Base-by-base conservation (phyloP, 306 rosid species). In the Cicer bijugum region DNA sequence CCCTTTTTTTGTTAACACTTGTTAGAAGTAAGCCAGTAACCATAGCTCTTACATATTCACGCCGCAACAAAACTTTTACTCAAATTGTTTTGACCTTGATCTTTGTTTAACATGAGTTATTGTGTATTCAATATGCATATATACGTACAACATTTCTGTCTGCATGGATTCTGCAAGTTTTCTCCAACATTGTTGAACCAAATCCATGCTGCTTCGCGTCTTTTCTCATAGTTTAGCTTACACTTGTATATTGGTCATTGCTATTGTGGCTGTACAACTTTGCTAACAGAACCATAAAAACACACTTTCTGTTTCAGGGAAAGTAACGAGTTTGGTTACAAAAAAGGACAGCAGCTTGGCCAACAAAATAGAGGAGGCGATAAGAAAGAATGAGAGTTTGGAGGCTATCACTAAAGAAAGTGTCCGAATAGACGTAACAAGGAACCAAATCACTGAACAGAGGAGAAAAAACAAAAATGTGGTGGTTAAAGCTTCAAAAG, bases 271-370 rank as follows among this genome's bases (percentile, higher is more conserved):
- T 35, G 9, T 38, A 15, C 48, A 60, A 17, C 48, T 37, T 40
- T 58, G 60, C 50, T 20, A 2, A 7, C 53, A 55, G 46, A 72
- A 43, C 72, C n/a, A 15, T 35, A 71, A 56, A 75, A 69, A 75
- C 19, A 14, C 65, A 20, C 20, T 9, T 57, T 28, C 61, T 76
- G 12, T 37, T 83, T 67, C 86, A 94, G 99, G 99, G 84, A 94
- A 91, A 78, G 96, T 94, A 78, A 94, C 99, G 7, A 91, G 99
- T 82, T 86, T 94, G 88, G 88, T 91, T 60, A 82, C 93, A 7
- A 91, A 76, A 82, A 94, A 66, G 88, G 90, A 94, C 65, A 35
- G 35, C 40, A 23, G 71, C 46, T 75, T 94, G 86, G 95, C 97
- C 12, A 76, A 80, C 43, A 83, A 85, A 71, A 89, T 94, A n/a